Evolutionary conservation across 495 filamentous ascomycete species (phyloP), one percentile per base, ranked within the genome.

Genomic region (Trichodelitschia bisporula): DNA sequence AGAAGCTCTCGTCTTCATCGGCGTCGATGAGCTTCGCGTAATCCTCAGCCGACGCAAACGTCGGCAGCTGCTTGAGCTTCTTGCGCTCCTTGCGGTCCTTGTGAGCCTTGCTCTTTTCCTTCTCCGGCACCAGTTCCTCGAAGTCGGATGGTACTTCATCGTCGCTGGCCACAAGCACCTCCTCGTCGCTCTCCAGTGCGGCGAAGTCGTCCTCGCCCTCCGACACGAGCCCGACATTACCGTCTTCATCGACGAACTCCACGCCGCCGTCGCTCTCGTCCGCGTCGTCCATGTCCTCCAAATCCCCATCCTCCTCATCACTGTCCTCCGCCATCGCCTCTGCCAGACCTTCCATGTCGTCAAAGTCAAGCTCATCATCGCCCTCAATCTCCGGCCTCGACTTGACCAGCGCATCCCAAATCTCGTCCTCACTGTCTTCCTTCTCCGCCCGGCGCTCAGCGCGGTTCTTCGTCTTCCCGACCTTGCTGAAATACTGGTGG

Each of bases 401-500:
- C 16, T 70, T 64, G 16, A 92, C 79, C 21, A 95, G 56, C 0
- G 84, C 84, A 49, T 90, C 72, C 84, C 84, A 95, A 36, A 95
- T 82, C 54, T 91, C 77, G 3, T 67, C 63, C 34, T 72, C 70
- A 19, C 29, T 27, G 4, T 23, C 44, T 37, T 66, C 62, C 46
- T 55, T 49, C 36, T 57, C 57, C 57, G 71, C 68, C 28, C 48
- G 46, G 37, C 59, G 60, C 36, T 49, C 50, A 12, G 48, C 40
- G 44, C 57, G 58, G 36, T 67, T 63, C 46, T 72, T 68, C 18
- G 43, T 47, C 30, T 39, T 39, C 15, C 38, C 35, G 30, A 49
- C 45, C 6, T 49, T 49, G 18, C 51, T 56, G 49, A 97, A 95
- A 64, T 95, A 97, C 34, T 74, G 68, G 51, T 97, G 86, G 64